Conservation (phyloP, 1,139 yeast species). For the Yamadazyma buinensis region DNA sequence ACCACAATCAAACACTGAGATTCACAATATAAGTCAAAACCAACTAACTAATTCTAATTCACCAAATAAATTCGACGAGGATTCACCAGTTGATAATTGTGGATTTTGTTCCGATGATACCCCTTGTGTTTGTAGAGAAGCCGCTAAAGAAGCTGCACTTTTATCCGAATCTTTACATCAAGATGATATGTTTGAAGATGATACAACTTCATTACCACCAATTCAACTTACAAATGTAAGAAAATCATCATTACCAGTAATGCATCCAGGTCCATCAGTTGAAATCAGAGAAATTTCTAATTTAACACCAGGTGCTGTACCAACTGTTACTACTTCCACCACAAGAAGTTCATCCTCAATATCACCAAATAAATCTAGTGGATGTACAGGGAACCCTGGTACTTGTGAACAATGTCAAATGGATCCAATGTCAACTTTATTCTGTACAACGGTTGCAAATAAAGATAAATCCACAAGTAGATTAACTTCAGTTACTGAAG, state of each 20-base stretch:
- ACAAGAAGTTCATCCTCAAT: conserved; percentile 13
- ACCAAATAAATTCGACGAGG: conserved; percentile 25
- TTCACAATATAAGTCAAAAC: background rate
- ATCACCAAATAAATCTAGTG: conserved; percentile 22
- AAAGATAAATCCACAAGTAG: conserved; percentile 38
- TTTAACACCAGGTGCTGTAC: conserved; percentile 41
- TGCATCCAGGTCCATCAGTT: conserved; percentile 66
- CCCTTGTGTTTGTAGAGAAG: conserved; percentile 89
- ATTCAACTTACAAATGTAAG: conserved; percentile 26
- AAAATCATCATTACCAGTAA: conserved; percentile 48
- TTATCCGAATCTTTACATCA: conserved; percentile 26
- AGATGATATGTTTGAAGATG: conserved; percentile 12
- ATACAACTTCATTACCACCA: conserved; percentile 34
- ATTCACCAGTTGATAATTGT: conserved; percentile 70
- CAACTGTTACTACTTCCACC: conserved; percentile 29
- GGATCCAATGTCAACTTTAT: conserved; percentile 86
- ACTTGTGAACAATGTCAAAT: conserved; percentile 78
- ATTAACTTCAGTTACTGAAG: conserved; percentile 13
- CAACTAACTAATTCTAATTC: background rate
- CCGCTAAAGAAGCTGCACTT: conserved; percentile 57
- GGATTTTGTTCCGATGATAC: conserved; percentile 93
- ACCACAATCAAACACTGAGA: too few relatives aligned
- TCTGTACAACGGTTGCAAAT: conserved; percentile 80
- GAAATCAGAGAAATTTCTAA: conserved; percentile 46
- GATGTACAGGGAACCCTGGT: conserved; percentile 89